Evolutionary conservation across 2,329 filamentous ascomycete species (phyloP).

Genomic region (Pseudogymnoascus sp.): DNA sequence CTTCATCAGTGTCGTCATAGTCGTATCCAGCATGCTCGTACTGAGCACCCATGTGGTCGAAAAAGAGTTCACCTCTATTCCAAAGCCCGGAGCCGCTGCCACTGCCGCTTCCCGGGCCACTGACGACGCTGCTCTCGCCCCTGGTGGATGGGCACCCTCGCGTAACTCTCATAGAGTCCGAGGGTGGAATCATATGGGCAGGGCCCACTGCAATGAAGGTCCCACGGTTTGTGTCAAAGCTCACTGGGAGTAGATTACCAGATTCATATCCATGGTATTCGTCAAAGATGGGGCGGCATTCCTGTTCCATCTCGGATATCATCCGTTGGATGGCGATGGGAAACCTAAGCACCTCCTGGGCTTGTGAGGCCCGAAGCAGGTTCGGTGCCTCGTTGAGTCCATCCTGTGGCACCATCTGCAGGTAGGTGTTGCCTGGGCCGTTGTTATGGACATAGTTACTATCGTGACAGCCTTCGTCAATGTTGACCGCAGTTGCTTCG

Average conservation of each 20-base stretch:
- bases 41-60: background rate
- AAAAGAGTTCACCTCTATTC: background rate
- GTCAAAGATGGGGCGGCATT: background rate
- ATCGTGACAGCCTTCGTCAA: background rate
- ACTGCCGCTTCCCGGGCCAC: background rate
- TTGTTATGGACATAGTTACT: background rate
- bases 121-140: slow-evolving; percentile 4
- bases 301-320: background rate
- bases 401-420: background rate
- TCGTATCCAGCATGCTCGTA: background rate
- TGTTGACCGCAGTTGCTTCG: background rate
- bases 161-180: background rate
- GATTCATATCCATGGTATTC: background rate
- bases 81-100: background rate
- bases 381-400: background rate
- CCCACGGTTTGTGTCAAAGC: background rate
- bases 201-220: background rate
- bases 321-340: background rate
- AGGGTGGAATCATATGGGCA: background rate
- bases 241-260: too few relatives aligned
- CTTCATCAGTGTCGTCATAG: background rate
- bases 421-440: background rate
- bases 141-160: background rate
- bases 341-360: background rate
- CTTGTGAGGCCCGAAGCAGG: background rate